These are phyloP conservation scores for Microsporum audouinii DNA, from an alignment of 2,329 filamentous ascomycete genomes.

Conservation along the genomic window DNA sequence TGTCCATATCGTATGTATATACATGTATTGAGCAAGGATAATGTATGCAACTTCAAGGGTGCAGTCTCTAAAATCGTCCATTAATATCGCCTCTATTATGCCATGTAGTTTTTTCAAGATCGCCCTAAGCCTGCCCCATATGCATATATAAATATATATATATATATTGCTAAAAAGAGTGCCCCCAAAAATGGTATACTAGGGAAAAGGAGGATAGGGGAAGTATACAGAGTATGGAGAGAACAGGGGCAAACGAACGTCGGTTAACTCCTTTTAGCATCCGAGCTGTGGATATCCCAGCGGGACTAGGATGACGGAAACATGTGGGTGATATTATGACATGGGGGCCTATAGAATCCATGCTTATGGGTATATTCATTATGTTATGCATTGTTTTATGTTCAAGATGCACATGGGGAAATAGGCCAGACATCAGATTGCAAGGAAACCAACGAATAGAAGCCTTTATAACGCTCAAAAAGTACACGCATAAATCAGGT, in stretches of 20 bases:
- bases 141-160: neutral
- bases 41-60: too few species aligned
- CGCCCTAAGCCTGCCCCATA: neutral
- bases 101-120: neutral
- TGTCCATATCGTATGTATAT: too few species aligned
- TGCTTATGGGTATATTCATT: neutral
- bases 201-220: neutral
- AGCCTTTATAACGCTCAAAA: neutral
- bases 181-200: neutral
- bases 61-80: neutral
- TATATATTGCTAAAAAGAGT: neutral
- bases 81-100: neutral
- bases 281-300: neutral
- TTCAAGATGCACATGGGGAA: neutral
- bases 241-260: neutral
- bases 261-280: neutral
- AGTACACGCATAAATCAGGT: neutral
- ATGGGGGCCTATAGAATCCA: neutral
- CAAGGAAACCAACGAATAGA: neutral
- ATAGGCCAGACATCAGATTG: neutral
- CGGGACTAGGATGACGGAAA: neutral
- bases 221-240: neutral
- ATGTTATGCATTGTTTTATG: neutral
- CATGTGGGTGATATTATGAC: neutral
- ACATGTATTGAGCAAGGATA: too few species aligned